Evolutionary conservation across 192 early-diverging fungal species (phyloP), one percentile per base, ranked within the genome.

Genomic region (Umbelopsis ramanniana): DNA sequence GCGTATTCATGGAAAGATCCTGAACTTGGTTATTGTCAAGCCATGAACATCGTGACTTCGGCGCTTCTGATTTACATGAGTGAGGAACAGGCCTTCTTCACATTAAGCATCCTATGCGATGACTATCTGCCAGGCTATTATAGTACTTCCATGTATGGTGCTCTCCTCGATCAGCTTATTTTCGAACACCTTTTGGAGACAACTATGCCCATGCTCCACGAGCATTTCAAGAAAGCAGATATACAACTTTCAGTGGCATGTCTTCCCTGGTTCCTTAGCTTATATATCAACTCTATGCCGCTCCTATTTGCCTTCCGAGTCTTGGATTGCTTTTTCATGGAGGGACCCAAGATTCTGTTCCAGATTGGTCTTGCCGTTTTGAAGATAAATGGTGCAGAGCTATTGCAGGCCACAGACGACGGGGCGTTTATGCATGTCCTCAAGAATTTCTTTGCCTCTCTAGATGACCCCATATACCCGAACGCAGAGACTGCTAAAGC

Each of bases 21-120:
- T 0, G 95, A 97, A 77, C 89, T 99, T 22, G 98, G 98, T n/a
- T 99, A 99, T 81, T 99, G 98, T 80, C 98, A 99, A 78, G 97
- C 98, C 3, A 99, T 99, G 98, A 99, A 99, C 80, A 96, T 99
- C 84, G 92, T 99, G 1, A 94, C 95, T 50, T 95, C 93, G 33
- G 93, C 96, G 0, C 83, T 99, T 73, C 82, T 99, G 52, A 95
- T 99, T 33, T 98, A 93, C 73, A 88, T 95, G 83, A 92, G 89
- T 4, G 98, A 99, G 76, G 97, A 99, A 84, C 97, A 99, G 76
- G 94, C 95, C 19, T 99, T 99, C 75, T 99, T 96, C 94, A 91
- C 93, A 10, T 78, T 99, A 68, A 91, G 93, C 11, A 89, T 98
- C 15, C 81, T 98, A 53, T 94, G 94, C 73, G 95, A 97, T 70